A percentile compares a stretch with the other conserved stretches of the same genome.
phyloP scores from a whole-genome alignment of 345 rosid species.

The Diplotaxis tenuifolia region DNA sequence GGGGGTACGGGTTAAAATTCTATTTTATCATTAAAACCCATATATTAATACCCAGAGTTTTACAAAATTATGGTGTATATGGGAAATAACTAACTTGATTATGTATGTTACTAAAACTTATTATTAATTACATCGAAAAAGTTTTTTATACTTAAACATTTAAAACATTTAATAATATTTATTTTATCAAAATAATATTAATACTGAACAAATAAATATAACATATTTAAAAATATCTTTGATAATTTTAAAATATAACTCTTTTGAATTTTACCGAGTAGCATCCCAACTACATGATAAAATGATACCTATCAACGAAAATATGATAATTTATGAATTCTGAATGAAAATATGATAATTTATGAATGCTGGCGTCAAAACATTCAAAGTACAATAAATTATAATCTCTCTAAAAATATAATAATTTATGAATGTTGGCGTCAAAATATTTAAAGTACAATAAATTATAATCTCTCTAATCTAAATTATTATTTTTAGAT shows the following conservation, averaged over 20 bases:
- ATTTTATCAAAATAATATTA: no score
- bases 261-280: background rate
- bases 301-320: background rate
- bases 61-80: no score
- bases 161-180: no score
- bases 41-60: no score
- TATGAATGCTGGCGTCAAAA: background rate
- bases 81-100: no score
- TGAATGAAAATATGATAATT: background rate
- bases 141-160: background rate
- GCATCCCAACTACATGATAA: background rate
- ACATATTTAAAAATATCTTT: no score
- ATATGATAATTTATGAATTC: background rate
- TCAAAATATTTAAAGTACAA: background rate
- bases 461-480: background rate
- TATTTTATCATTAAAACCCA: no score
- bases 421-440: background rate
- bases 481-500: background rate
- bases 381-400: background rate
- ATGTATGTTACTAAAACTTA: background rate
- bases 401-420: background rate
- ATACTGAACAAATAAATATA: background rate
- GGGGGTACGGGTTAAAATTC: no score
- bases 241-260: no score
- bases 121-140: background rate